Conservation (phyloP, 75 land plant species). For the Pinus albicaulis region DNA sequence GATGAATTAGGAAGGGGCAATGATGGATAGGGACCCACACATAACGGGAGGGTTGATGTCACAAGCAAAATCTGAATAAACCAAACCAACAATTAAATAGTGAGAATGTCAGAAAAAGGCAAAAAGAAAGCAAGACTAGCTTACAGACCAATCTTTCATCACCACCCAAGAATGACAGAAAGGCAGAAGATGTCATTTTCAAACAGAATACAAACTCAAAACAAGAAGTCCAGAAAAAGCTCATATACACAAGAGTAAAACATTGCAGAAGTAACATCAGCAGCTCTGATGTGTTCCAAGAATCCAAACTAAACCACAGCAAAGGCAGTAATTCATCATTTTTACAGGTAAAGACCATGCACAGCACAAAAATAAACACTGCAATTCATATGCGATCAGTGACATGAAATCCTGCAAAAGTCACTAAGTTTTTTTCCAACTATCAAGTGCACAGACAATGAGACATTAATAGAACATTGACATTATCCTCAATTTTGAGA, state of each 20-base stretch:
- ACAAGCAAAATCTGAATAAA: conserved; percentile 11
- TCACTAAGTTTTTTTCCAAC: no score
- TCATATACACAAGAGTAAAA: background rate
- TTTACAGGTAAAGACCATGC: no score
- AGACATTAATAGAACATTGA: no score
- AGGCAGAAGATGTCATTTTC: background rate
- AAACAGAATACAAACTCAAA: background rate
- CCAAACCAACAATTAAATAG: background rate
- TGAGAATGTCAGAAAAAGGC: background rate
- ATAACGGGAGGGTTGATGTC: conserved; percentile 5
- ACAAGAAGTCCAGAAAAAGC: background rate
- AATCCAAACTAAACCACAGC: no score
- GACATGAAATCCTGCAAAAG: no score
- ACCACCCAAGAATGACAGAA: background rate
- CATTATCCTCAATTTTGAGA: no score
- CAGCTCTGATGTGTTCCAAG: background rate
- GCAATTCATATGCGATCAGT: no score
- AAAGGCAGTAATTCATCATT: no score
- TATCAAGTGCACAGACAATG: no score
- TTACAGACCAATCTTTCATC: no score
- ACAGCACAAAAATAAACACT: no score
- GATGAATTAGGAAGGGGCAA: background rate
- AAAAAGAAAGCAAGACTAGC: background rate
- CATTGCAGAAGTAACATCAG: background rate
- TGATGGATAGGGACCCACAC: conserved; percentile 2